A percentile compares a stretch with the other conserved stretches of the same genome.
Conservation (phyloP, 495 filamentous ascomycete genomes). For the Podospora sp. region DNA sequence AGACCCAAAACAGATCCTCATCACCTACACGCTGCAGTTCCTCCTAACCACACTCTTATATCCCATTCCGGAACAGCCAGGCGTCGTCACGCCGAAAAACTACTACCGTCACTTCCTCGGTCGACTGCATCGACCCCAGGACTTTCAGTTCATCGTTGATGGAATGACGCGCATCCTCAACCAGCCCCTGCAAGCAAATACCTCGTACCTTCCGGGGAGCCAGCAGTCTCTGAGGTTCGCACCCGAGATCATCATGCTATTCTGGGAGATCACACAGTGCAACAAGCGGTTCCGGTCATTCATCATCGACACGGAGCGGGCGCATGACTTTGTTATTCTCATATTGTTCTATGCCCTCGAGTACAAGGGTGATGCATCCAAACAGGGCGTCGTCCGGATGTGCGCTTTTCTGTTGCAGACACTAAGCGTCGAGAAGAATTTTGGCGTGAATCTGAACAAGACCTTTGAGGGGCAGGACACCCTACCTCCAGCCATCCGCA, state of each 20-base stretch:
- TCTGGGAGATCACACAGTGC: constrained; percentile 97
- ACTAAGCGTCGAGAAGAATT: constrained; percentile 87
- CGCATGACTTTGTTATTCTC: constrained; percentile 89
- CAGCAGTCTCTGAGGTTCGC: constrained; percentile 83
- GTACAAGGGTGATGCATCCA: constrained; percentile 80
- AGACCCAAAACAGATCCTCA: constrained; percentile 87
- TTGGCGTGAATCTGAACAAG: constrained; percentile 87
- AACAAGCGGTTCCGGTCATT: constrained; percentile 97
- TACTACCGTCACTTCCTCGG: constrained; percentile 91
- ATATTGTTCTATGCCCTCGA: constrained; percentile 92
- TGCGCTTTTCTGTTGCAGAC: constrained; percentile 97
- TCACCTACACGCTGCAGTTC: constrained; percentile 89
- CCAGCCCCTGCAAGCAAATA: constrained; percentile 85
- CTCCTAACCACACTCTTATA: constrained; percentile 88
- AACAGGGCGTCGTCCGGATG: constrained; percentile 92
- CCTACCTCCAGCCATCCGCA: constrained; percentile 75
- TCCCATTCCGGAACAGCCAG: constrained; percentile 79
- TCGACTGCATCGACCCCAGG: constrained; percentile 86
- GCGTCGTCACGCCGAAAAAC: constrained; percentile 69
- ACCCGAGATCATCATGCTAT: constrained; percentile 95
- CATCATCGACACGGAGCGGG: constrained; percentile 92
- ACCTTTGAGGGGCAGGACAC: constrained; percentile 88
- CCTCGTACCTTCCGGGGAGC: constrained; percentile 85
- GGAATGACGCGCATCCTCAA: constrained; percentile 93
- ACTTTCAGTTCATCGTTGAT: constrained; percentile 97